Evolutionary conservation across 345 rosid genomes (phyloP), one percentile per base, ranked within the genome.

Genomic region (Punica granatum): DNA sequence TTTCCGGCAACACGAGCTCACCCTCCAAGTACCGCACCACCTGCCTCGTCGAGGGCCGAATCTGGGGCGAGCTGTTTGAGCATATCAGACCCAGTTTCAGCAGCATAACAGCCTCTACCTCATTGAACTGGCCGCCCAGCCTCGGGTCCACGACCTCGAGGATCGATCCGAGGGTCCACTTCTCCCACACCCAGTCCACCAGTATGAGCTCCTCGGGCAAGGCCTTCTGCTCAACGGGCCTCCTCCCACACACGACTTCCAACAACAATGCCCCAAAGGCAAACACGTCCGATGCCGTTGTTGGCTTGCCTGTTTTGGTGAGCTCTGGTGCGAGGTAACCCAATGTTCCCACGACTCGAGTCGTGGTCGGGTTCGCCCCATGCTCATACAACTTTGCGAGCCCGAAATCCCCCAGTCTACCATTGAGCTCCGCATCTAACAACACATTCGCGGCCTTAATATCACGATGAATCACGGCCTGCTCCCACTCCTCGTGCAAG

Each of bases 261-360:
- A 93, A 75, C 73, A 86, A 64, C 58, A 93, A 66, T 1, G 98
- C 97, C 14, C 98, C 98, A 70, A 93, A 93, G 21, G 99, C 95
- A 60, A 81, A 93, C 71, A 93, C 92, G 70, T 93, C 99, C 0
- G 96, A 80, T 30, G 90, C 78, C 11, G 89, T 77, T 13, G 91
- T 85, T 1, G 95, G 79, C 74, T 90, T 91, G 18, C 96, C 96
- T 1, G 95, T 87, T 71, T 84, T 79, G 4, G 99, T 87, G 7
- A 89, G 89, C 76, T 93, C 98, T 3, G 98, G 98, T 43, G 98
- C 98, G 12, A 90, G 73, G 79, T 93, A 93, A 25, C 98, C 97
- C 76, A 90, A 78, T n/a, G 97, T 93, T 63, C 98, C 98, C 15
- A 89, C 97, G 34, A 93, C 95, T 42, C 85, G 83, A 4, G 98